Base-by-base conservation (phyloP, 78 protist species). In the Anaeramoeba flamelloides region DNA sequence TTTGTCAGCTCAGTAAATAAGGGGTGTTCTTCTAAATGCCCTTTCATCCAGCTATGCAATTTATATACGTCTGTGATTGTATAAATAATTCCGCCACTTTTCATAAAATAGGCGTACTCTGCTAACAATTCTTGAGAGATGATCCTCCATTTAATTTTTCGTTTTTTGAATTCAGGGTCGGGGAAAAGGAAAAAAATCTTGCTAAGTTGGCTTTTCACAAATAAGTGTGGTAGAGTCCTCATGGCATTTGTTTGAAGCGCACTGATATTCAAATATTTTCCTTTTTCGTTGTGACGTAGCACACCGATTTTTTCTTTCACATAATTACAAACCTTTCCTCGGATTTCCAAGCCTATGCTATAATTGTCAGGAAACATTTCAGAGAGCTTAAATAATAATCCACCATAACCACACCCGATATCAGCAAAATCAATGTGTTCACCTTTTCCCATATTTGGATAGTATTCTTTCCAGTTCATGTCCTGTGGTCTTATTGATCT, bases 351-450 rank as follows among this genome's bases (percentile, higher is more conserved):
- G 34, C 98, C 98, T 1, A 94, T 76, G 2, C 53, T 40, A 32
- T 89, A 82, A 4, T 17, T 65, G 34, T 87, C 83, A 4, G 93
- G 96, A 53, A 84, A 88, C 2, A 74, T 1, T 1, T 39, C 77
- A 0, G 80, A 74, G 2, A 82, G 80, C 76, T 8, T 0, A 75
- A 83, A 1, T 2, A 87, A 78, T 1, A 93, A 78, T 0, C 96
- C 96, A 81, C 97, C 98, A 34, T 85, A 94, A 0, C 97, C 98
- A 40, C 98, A 94, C 39, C 98, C 98, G 17, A 94, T 77, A 69
- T 94, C 98, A n/a, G n/a, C n/a, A n/a, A n/a, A n/a, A n/a, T n/a
- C n/a, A n/a, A n/a, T n/a, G n/a, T n/a, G n/a, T n/a, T n/a, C n/a
- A n/a, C n/a, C n/a, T n/a, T n/a, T n/a, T n/a, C n/a, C n/a, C n/a